Evolutionary conservation across 1,284 basidiomycete species (phyloP), one percentile per base, ranked within the genome.

Genomic region (Earliella scabrosa): DNA sequence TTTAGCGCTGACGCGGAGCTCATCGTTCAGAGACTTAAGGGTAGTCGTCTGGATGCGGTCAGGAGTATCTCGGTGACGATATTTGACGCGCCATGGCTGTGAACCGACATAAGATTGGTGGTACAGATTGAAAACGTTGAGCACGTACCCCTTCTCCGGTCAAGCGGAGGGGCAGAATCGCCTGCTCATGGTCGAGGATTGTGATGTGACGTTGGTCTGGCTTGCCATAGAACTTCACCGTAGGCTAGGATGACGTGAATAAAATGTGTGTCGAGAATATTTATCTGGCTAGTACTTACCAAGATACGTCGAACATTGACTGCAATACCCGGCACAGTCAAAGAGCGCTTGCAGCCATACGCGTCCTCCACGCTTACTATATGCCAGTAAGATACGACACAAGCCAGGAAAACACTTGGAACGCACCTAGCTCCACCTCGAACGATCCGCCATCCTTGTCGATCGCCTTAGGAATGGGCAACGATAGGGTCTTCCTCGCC

Each of bases 231-330:
- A 98, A 97, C 66, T 87, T 88, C 20, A 82, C 94, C 1, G 91
- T 96, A 2, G 97, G 94, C 86, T 93, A 61, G 4, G 47, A 24
- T 56, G 32, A 31, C 20, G 23, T 10, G 11, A 24, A 34, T 10
- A 24, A 10, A 24, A 34, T 46, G 2, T 34, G n/a, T 13, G 31
- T 35, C 23, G 45, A 47, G 24, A 49, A 45, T 26, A 38, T n/a
- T 21, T 43, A 2, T 49, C 21, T 20, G 32, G 29, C 31, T 3
- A 7, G 26, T 2, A 73, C 78, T 61, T 61, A 92, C 92, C 78
- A 91, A 88, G 14, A 90, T 80, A 53, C 93, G 80, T 64, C 91
- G 85, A n/a, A 98, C 93, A 63, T 94, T 93, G 50, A 97, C 90
- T n/a, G 87, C 82, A 47, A 97, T 75, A 14, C 93, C 92, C 18